Percentiles rank a stretch among this genome's conserved stretches.
Conservation (phyloP, 768 basidiomycete genomes). For the Rhizopogon salebrosus region DNA sequence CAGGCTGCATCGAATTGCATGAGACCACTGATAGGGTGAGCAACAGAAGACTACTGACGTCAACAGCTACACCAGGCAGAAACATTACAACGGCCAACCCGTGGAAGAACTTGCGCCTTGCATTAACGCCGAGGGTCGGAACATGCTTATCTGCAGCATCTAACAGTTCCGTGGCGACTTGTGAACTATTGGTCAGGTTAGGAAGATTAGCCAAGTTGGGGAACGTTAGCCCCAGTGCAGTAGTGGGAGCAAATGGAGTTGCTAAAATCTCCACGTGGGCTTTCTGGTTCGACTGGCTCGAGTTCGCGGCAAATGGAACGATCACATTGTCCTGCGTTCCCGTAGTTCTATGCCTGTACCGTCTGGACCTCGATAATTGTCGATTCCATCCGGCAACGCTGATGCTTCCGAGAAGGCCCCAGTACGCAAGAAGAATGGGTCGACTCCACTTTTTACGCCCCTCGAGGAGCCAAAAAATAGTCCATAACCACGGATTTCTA, state of each 20-base stretch:
- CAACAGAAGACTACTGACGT: constrained; percentile 52
- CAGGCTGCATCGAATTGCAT: constrained; percentile 57
- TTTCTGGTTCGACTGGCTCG: constrained; percentile 18
- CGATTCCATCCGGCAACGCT: constrained; percentile 95
- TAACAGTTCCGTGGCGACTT: constrained; percentile 55
- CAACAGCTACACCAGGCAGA: constrained; percentile 85
- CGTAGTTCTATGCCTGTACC: constrained; percentile 50
- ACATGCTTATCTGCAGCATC: constrained; percentile 89
- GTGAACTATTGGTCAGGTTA: constrained; percentile 51
- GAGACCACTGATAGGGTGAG: constrained; percentile 2
- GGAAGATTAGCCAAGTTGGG: constrained; percentile 49
- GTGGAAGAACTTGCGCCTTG: constrained; percentile 95
- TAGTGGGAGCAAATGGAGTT: constrained; percentile 8
- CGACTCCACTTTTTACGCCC: constrained; percentile 78
- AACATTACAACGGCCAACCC: constrained; percentile 96
- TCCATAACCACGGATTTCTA: constrained; percentile 88
- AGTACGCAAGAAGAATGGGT: constrained; percentile 74
- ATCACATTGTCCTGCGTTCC: constrained; percentile 31
- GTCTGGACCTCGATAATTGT: constrained; percentile 74
- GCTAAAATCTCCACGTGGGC: constrained; percentile 9
- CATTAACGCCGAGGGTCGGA: constrained; percentile 86
- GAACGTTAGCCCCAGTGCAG: constrained; percentile 29
- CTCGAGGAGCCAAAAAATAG: constrained; percentile 68
- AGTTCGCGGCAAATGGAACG: constrained; percentile 22
- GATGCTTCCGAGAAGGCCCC: constrained; percentile 72